Percentiles rank a stretch among this genome's conserved stretches.
Conservation (phyloP, 1,284 basidiomycete genomes). For the Sporisorium sorghi region DNA sequence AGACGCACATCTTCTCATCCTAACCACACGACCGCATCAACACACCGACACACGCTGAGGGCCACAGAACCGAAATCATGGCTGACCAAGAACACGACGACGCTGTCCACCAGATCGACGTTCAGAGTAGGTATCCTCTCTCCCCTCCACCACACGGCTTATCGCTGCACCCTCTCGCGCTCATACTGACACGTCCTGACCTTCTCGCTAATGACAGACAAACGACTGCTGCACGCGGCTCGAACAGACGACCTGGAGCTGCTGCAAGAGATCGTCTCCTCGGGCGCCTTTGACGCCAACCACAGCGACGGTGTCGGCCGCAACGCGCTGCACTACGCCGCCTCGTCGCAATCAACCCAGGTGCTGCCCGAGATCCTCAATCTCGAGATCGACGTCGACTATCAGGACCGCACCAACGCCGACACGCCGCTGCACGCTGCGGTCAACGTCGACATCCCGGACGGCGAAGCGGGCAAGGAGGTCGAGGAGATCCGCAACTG, state of each 20-base stretch:
- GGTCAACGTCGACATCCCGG: slow-evolving; percentile 71
- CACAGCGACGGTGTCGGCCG: slow-evolving; percentile 62
- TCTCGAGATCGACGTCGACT: slow-evolving; percentile 81
- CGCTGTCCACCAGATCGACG: slow-evolving; percentile 42
- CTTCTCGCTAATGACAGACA: slow-evolving; percentile 56
- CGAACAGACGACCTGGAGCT: slow-evolving; percentile 62
- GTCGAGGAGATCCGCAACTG: slow-evolving; percentile 75
- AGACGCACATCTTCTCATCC: slow-evolving; percentile 3
- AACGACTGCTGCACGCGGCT: slow-evolving; percentile 59
- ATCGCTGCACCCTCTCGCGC: neutral
- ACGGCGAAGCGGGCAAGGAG: slow-evolving; percentile 63
- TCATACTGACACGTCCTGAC: neutral
- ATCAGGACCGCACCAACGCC: slow-evolving; percentile 78
- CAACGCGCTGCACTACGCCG: slow-evolving; percentile 66
- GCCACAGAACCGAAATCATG: slow-evolving; percentile 20
- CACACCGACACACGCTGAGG: neutral
- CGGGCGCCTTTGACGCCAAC: slow-evolving; percentile 60
- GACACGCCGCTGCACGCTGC: slow-evolving; percentile 88
- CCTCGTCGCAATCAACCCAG: slow-evolving; percentile 46
- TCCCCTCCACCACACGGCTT: neutral
- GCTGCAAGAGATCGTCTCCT: slow-evolving; percentile 53
- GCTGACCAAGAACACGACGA: slow-evolving; percentile 41
- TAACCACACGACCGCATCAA: neutral
- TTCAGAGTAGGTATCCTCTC: slow-evolving; percentile 36
- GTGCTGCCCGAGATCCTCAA: slow-evolving; percentile 64